Conservation (phyloP, 441 rosid species). For the Arabidopsis lyrata region DNA sequence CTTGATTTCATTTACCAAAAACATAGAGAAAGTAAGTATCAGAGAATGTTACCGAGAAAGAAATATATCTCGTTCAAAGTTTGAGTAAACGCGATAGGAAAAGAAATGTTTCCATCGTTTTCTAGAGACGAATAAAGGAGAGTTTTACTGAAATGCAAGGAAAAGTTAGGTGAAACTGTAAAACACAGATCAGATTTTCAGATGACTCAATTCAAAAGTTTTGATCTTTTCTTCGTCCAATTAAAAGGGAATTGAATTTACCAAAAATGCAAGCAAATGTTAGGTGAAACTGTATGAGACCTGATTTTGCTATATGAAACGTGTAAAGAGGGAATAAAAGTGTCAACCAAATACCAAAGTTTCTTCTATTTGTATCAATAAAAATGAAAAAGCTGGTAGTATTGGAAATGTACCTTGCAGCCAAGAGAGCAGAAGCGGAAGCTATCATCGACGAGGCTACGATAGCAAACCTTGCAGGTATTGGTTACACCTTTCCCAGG, state of each 20-base stretch:
- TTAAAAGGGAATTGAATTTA: constrained; percentile 18
- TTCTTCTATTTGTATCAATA: constrained; percentile 17
- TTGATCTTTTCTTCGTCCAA: constrained; percentile 18
- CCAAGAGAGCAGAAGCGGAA: constrained; percentile 97
- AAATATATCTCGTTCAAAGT: neutral
- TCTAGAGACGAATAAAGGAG: neutral
- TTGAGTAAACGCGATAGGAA: neutral
- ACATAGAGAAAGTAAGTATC: constrained; percentile 22
- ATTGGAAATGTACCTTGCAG: constrained; percentile 79
- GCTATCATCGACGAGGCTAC: constrained; percentile 92
- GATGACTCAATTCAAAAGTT: constrained; percentile 32
- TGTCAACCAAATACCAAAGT: constrained; percentile 21
- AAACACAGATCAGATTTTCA: constrained; percentile 10
- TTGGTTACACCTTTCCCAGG: constrained; percentile 96
- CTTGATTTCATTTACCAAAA: constrained; percentile 47
- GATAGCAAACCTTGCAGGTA: constrained; percentile 93
- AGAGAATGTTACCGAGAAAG: neutral
- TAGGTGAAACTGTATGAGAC: constrained; percentile 23
- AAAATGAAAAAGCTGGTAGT: constrained; percentile 20
- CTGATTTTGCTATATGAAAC: constrained; percentile 22
- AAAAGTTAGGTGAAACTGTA: constrained; percentile 30
- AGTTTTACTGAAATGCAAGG: constrained; percentile 20
- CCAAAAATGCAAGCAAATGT: constrained; percentile 24
- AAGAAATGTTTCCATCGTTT: constrained; percentile 1
- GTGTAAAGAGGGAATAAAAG: constrained; percentile 34